A percentile compares a stretch with the other conserved stretches of the same genome.
These are phyloP conservation scores for Coccomyxa subellipsoidea DNA, from an alignment of 163 green algal species.

Conservation along the genomic window DNA sequence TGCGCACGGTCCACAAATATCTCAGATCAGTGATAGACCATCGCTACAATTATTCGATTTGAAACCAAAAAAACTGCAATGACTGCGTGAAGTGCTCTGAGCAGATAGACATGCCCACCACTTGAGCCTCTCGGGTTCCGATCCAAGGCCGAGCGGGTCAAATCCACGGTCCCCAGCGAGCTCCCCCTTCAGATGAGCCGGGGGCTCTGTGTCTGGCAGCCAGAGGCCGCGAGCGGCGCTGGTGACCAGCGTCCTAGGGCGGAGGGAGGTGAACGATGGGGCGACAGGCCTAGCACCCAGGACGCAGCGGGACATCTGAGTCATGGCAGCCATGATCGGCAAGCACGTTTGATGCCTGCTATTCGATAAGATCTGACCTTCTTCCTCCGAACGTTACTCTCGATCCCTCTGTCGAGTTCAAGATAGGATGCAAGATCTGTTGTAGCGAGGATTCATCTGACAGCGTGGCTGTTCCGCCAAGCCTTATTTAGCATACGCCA, in stretches of 20 bases:
- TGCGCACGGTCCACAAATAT: not conserved
- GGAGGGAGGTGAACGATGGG: not conserved
- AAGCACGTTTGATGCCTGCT: not conserved
- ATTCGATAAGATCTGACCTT: not conserved
- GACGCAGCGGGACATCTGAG: not conserved
- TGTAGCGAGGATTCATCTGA: too few species aligned
- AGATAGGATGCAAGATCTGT: not conserved
- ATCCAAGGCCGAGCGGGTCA: constrained; percentile 55
- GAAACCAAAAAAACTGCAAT: not conserved
- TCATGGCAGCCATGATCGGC: constrained; percentile 4
- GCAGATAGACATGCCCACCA: constrained; percentile 36
- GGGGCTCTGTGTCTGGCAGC: constrained; percentile 44
- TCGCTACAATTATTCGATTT: not conserved
- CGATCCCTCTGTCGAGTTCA: not conserved
- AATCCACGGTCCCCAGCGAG: constrained; percentile 66
- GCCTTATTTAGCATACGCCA: too few species aligned
- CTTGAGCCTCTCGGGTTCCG: constrained; percentile 67
- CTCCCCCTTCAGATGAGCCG: constrained; percentile 63
- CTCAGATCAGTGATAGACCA: not conserved
- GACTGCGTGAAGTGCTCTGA: not conserved
- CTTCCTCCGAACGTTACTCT: not conserved
- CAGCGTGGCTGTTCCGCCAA: too few species aligned
- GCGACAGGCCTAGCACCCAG: not conserved
- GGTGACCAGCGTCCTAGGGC: not conserved
- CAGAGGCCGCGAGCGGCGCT: constrained; percentile 4